Evolutionary conservation across 345 rosid genomes (phyloP).

Genomic region (Populus davidiana): DNA sequence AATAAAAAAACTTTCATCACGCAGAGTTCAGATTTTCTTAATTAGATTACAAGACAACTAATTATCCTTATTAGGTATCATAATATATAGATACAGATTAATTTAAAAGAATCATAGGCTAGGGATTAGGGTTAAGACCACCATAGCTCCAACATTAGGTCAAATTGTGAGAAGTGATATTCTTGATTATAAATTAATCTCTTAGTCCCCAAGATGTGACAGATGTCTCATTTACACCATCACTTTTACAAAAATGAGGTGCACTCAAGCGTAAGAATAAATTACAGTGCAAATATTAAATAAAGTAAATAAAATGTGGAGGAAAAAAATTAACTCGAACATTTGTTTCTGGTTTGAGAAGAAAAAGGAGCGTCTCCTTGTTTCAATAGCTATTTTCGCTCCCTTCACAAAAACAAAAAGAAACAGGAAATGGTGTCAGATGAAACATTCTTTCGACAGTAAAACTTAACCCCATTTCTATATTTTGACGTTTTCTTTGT

Average conservation of each 20-base stretch:
- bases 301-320: neutral
- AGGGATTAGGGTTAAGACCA: no score
- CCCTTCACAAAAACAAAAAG: constrained; percentile 14
- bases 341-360: constrained; percentile 17
- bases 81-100: no score
- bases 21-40: no score
- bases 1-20: no score
- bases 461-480: neutral
- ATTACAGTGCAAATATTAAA: no score
- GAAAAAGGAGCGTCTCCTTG: constrained; percentile 21
- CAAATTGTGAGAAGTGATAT: no score
- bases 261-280: neutral
- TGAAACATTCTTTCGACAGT: neutral
- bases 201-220: neutral
- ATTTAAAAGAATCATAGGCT: no score
- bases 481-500: neutral
- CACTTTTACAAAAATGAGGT: neutral
- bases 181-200: no score
- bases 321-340: constrained; percentile 1
- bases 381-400: constrained; percentile 38
- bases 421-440: neutral
- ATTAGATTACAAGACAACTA: no score
- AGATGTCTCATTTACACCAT: neutral
- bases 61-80: no score
- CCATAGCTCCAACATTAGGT: no score